Percentiles rank a stretch among this genome's conserved stretches.
Evolutionary conservation across 31 red algal genomes (phyloP).

Genomic region (Endocladia muricata): DNA sequence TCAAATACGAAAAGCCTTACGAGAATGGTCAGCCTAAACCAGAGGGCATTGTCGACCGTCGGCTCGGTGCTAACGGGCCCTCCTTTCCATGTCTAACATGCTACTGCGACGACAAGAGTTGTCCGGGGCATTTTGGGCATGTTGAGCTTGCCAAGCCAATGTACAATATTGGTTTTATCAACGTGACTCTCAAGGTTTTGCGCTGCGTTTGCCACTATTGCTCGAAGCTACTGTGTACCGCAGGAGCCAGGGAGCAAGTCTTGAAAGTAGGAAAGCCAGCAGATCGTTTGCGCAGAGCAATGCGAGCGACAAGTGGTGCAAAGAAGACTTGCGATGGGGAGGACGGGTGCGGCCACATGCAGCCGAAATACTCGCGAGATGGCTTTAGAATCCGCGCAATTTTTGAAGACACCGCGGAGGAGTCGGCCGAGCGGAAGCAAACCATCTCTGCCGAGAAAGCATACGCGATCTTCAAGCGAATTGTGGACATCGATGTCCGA

Average conservation of each 20-base stretch:
- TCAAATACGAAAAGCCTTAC: conserved; percentile 82
- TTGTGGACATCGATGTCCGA: conserved; percentile 70
- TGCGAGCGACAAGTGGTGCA: conserved; percentile 29
- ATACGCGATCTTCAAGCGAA: conserved; percentile 79
- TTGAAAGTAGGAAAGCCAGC: conserved; percentile 26
- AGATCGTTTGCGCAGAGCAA: conserved; percentile 38
- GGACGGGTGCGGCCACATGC: conserved; percentile 75
- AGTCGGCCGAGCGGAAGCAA: conserved; percentile 72
- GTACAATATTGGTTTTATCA: conserved; percentile 88
- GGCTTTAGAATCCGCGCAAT: conserved; percentile 80
- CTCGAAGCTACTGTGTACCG: conserved; percentile 72
- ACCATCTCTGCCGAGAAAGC: conserved; percentile 75
- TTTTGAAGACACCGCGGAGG: conserved; percentile 71
- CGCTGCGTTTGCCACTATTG: conserved; percentile 94
- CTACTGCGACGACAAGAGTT: conserved; percentile 65
- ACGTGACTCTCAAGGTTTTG: conserved; percentile 79
- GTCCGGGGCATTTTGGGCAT: conserved; percentile 97
- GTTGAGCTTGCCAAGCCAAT: conserved; percentile 93
- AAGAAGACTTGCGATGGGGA: conserved; percentile 42
- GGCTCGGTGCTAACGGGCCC: conserved; percentile 85
- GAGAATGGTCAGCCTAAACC: conserved; percentile 79
- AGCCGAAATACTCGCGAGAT: conserved; percentile 84
- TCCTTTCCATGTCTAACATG: conserved; percentile 91
- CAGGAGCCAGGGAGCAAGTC: conserved; percentile 6
- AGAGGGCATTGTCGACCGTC: conserved; percentile 89